Conservation (phyloP, 2,329 filamentous ascomycete species). For the Neurospora sp. region DNA sequence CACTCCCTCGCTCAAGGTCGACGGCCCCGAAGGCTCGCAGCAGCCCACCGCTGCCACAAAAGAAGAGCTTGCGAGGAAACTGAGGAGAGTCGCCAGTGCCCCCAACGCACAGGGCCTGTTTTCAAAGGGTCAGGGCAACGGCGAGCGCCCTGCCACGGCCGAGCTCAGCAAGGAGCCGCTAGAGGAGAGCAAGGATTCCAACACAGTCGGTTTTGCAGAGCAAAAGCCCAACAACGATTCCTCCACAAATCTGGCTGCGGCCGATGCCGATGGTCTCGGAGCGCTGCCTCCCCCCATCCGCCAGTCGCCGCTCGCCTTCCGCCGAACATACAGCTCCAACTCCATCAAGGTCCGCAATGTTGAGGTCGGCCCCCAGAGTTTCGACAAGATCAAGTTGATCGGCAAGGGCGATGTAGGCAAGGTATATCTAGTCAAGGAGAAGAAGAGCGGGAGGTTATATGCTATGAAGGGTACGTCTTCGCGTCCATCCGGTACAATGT, state of each 20-base stretch:
- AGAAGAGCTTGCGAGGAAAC: slow-evolving; percentile 85
- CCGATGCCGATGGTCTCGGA: slow-evolving; percentile 42
- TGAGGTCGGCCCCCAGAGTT: slow-evolving; percentile 88
- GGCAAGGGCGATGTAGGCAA: slow-evolving; percentile 98
- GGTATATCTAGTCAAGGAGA: slow-evolving; percentile 93
- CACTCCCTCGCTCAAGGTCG: slow-evolving; percentile 68
- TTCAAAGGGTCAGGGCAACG: slow-evolving; percentile 41
- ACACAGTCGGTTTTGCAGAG: slow-evolving; percentile 36
- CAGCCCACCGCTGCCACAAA: slow-evolving; percentile 72
- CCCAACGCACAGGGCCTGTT: slow-evolving; percentile 96
- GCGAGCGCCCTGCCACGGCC: slow-evolving; percentile 68
- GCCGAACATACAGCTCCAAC: slow-evolving; percentile 96
- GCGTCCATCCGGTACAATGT: neutral
- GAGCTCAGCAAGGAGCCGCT: slow-evolving; percentile 79
- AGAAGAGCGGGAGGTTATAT: slow-evolving; percentile 91
- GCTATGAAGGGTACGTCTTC: slow-evolving; percentile 83
- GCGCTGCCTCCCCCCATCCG: slow-evolving; percentile 58
- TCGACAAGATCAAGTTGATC: slow-evolving; percentile 99
- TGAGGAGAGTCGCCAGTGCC: slow-evolving; percentile 88
- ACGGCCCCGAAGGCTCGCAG: slow-evolving; percentile 54
- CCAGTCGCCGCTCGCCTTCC: slow-evolving; percentile 60
- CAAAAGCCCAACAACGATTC: slow-evolving; percentile 29
- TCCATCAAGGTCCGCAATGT: slow-evolving; percentile 98
- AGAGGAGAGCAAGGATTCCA: slow-evolving; percentile 43
- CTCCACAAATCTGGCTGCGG: slow-evolving; percentile 29